Evolutionary conservation across 805 yeast genomes (phyloP), one percentile per base, ranked within the genome.

Genomic region (Nakazawaea molendinolei): DNA sequence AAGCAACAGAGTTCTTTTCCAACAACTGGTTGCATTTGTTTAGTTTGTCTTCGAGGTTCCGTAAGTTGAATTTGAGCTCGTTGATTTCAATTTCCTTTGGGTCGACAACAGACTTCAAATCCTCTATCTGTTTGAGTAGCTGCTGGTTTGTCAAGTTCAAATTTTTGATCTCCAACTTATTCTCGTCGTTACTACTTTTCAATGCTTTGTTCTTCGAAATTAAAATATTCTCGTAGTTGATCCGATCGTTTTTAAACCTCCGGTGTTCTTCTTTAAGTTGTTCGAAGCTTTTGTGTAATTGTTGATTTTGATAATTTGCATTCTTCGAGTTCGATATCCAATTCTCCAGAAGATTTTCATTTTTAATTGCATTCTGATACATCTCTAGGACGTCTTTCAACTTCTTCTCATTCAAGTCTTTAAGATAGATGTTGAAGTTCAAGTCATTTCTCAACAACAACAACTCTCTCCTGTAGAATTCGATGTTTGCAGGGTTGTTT

Each of bases 401-500:
- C 17, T 44, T 44, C 15, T 24, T 17, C 23, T 48, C 45, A 32
- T 41, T 63, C 40, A 73, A 59, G 34, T 69, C 61, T 33, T 70
- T 71, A 45, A 75, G 49, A 51, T 72, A 77, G 33, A 67, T 63
- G 3, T 74, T 61, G 46, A 80, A 79, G 33, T 76, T 80, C 25
- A 76, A 57, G 49, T 79, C 86, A 50, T 79, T 80, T 34, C 67
- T 67, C 40, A 66, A 46, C 24, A 79, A 58, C 37, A 79, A 51
- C 12, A 78, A 55, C 47, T 80, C 85, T 38, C 85, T 60, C 37
- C 72, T 72, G 41, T 71, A 76, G 44, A 66, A 75, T 25, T 69
- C 69, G 10, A 67, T 32, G 0, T 60, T 49, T 4, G 53, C 55
- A 1, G 21, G 33, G 16, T 35, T 30, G 22, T 25, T 36, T 19